Evolutionary conservation across 805 yeast genomes (phyloP), one percentile per base, ranked within the genome.

Genomic region (Ogataea salicorniae): DNA sequence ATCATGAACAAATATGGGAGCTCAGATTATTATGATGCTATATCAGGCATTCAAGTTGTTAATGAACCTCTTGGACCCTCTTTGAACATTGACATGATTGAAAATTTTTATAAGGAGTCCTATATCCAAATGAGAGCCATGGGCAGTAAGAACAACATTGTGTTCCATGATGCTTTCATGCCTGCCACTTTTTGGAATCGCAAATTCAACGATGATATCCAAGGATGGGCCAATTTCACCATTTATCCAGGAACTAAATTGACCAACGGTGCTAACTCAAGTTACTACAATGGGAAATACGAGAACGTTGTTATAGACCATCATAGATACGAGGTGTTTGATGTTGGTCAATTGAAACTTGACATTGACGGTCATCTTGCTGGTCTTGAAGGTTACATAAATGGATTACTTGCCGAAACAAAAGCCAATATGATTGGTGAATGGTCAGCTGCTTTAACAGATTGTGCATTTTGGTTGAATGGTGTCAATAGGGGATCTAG

Each of bases 271-370:
- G 41, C 40, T 41, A 42, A 42, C 46, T 20, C 50, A 5, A 41
- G 48, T 15, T n/a, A 34, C 6, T 36, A 39, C 33, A 51, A 50
- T 39, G 43, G 44, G 47, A 57, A 53, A 9, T 75, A 70, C 62
- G 81, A 83, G 79, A 81, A 83, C 58, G 84, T 87, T 45, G 80
- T 87, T 17, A 66, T 90, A 34, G 97, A 91, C 65, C 96, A 88
- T 69, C 97, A 91, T 68, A 84, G 85, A 63, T 91, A 91, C 72
- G 95, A 88, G 70, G 94, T 87, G n/a, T 91, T 91, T 66, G 72
- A 80, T 39, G 63, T 73, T n/a, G 78, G 71, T 31, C 83, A 84
- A 68, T 71, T 89, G 47, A 56, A 68, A 39, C 70, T 79, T 54
- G 46, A 68, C 46, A 72, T 87, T 46, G 86, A 81, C 50, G 77